Percentiles rank a stretch among this genome's conserved stretches.
Evolutionary conservation across 495 filamentous ascomycete genomes (phyloP).

Genomic region (Bacidia gigantensis): DNA sequence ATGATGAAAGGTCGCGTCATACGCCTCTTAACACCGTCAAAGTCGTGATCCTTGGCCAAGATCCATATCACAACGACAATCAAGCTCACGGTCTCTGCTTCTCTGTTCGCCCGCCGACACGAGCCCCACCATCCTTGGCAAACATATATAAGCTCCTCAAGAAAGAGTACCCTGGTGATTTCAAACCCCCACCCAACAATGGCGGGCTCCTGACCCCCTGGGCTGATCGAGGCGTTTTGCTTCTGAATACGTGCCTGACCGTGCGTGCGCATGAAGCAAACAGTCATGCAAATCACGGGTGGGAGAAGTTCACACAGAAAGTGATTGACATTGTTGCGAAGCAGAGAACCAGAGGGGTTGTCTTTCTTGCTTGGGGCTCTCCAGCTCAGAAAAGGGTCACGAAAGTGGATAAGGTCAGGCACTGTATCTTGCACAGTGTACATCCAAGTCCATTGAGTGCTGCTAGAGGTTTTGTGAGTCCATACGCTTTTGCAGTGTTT

Average conservation of each 20-base stretch:
- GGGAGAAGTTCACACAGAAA: constrained; percentile 85
- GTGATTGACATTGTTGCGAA: constrained; percentile 76
- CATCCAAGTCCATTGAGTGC: constrained; percentile 90
- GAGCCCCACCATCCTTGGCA: constrained; percentile 69
- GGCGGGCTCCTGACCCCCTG: constrained; percentile 77
- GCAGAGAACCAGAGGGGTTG: constrained; percentile 62
- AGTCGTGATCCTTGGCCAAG: constrained; percentile 83
- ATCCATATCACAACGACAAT: constrained; percentile 91
- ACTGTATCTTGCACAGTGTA: constrained; percentile 68
- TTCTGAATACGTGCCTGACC: constrained; percentile 87
- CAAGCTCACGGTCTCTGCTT: constrained; percentile 95
- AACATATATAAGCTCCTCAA: constrained; percentile 85
- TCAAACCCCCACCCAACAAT: constrained; percentile 57
- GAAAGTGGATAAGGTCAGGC: constrained; percentile 53
- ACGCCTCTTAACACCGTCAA: constrained; percentile 80
- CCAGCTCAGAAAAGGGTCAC: constrained; percentile 62
- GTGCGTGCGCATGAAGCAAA: constrained; percentile 79
- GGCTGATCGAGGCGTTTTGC: constrained; percentile 80
- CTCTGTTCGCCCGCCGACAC: constrained; percentile 79
- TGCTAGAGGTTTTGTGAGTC: constrained; percentile 50
- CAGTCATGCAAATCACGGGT: constrained; percentile 68
- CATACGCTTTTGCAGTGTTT: background rate
- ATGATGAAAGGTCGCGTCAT: constrained; percentile 59
- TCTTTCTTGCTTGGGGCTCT: constrained; percentile 87
- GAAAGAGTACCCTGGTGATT: constrained; percentile 67